These are phyloP conservation scores for Chlorella sp. DNA, from an alignment of 139 green algal genomes.

Conservation along the genomic window DNA sequence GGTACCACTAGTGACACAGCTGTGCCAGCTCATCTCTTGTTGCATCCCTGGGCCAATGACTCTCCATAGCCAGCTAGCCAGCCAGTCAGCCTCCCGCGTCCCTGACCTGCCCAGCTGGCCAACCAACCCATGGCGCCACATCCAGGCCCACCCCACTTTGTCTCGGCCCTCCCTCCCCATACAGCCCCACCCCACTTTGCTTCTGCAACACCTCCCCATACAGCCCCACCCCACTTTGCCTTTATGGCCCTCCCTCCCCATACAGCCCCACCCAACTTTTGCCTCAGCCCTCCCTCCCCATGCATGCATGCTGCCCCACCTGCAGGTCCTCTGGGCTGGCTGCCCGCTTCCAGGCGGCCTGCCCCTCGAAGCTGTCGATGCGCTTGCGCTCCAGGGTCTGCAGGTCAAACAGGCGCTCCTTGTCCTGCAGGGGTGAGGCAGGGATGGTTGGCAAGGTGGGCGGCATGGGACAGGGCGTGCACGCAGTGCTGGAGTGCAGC, in stretches of 20 bases:
- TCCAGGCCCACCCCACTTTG: too few species aligned
- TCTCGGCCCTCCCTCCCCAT: too few species aligned
- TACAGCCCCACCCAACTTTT: too few species aligned
- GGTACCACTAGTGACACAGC: too few species aligned
- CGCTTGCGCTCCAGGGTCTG: slow-evolving; percentile 18
- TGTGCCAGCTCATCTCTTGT: neutral
- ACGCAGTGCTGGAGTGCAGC: too few species aligned
- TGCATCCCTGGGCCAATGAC: neutral
- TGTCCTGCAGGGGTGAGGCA: neutral
- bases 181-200: too few species aligned
- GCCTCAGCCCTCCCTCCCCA: too few species aligned
- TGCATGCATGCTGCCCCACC: neutral
- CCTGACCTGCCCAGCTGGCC: neutral
- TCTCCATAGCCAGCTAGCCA: neutral
- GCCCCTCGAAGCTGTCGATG: slow-evolving; percentile 25
- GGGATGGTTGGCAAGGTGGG: too few species aligned
- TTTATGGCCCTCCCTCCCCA: neutral
- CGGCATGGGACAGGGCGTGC: too few species aligned
- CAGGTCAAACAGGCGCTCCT: slow-evolving; percentile 35
- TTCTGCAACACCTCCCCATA: too few species aligned
- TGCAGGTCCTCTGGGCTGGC: slow-evolving; percentile 4
- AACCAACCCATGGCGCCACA: neutral
- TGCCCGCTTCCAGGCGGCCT: neutral
- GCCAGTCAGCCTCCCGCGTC: too few species aligned
- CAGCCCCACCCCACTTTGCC: too few species aligned